phyloP scores from a whole-genome alignment of 164 flowering plant species.

The Sextonia rubra region DNA sequence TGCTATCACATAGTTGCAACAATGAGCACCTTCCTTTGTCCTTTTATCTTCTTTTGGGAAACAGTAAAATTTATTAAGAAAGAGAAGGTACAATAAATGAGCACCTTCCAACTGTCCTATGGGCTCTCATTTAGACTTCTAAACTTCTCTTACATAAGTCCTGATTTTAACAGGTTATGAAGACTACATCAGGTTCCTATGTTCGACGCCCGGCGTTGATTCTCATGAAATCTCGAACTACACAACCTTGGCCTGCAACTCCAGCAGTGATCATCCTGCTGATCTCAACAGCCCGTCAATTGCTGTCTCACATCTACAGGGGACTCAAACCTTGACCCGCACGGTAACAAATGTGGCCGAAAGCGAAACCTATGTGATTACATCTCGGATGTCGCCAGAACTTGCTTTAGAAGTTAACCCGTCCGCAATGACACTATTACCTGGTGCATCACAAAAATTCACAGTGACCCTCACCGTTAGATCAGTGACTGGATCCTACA shows the following conservation, averaged over 20 bases:
- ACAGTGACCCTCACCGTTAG: constrained; percentile 65
- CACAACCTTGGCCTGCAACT: constrained; percentile 69
- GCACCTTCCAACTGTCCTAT: no score
- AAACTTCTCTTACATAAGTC: no score
- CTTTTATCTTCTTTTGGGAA: no score
- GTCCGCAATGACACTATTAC: constrained; percentile 72
- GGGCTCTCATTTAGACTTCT: no score
- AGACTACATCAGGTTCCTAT: constrained; percentile 82
- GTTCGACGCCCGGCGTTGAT: constrained; percentile 86
- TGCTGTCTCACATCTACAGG: constrained; percentile 70
- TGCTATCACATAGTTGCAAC: no score
- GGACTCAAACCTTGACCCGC: constrained; percentile 62
- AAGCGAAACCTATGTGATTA: constrained; percentile 75
- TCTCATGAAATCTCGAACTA: constrained; percentile 56
- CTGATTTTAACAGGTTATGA: constrained; percentile 44
- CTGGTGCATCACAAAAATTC: constrained; percentile 65
- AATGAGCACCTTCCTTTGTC: no score
- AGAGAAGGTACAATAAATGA: no score
- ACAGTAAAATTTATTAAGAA: no score
- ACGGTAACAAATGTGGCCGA: constrained; percentile 78
- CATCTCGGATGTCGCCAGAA: constrained; percentile 71
- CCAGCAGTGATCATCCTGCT: constrained; percentile 55
- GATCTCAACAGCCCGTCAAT: constrained; percentile 87
- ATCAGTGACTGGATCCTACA: constrained; percentile 68
- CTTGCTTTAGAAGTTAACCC: constrained; percentile 75